A percentile compares a stretch with the other conserved stretches of the same genome.
Evolutionary conservation across 2,329 filamentous ascomycete genomes (phyloP).

Genomic region (Helotiales sp.): DNA sequence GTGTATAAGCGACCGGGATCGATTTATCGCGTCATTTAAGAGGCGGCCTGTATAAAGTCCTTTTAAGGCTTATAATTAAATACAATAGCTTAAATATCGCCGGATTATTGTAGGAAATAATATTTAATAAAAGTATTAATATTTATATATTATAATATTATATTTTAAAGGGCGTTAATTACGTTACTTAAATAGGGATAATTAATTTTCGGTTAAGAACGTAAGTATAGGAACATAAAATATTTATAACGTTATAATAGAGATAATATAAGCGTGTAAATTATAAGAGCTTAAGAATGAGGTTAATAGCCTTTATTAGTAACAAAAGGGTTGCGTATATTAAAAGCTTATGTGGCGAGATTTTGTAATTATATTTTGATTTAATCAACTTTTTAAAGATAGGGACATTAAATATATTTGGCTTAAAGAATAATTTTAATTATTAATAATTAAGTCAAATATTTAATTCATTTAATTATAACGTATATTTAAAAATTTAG

Average conservation of each 20-base stretch:
- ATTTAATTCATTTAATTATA: neutral
- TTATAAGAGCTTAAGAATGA: slow-evolving; percentile 1
- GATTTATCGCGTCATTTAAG: slow-evolving; percentile 29
- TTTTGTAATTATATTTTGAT: neutral
- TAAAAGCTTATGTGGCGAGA: neutral
- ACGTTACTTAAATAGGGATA: neutral
- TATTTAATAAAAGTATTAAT: slow-evolving; percentile 28
- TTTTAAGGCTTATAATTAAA: slow-evolving; percentile 23
- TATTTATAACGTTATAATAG: neutral
- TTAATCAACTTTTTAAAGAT: neutral
- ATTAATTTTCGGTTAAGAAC: neutral
- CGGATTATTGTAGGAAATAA: slow-evolving; percentile 18
- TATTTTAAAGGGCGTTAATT: slow-evolving; percentile 1
- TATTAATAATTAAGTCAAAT: neutral
- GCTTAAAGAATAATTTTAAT: neutral
- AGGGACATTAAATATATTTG: neutral
- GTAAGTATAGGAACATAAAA: neutral
- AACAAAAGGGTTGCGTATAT: neutral
- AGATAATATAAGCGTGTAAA: slow-evolving; percentile 2
- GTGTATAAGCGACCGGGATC: slow-evolving; percentile 27
- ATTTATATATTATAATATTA: slow-evolving; percentile 29
- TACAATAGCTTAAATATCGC: slow-evolving; percentile 27
- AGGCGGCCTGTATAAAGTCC: slow-evolving; percentile 28
- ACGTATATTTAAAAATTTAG: slow-evolving; percentile 6
- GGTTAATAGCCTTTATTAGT: neutral